Percentiles rank a stretch among this genome's conserved stretches.
Evolutionary conservation across 208 protist species (phyloP).

Genomic region (Trypanosoma avium): DNA sequence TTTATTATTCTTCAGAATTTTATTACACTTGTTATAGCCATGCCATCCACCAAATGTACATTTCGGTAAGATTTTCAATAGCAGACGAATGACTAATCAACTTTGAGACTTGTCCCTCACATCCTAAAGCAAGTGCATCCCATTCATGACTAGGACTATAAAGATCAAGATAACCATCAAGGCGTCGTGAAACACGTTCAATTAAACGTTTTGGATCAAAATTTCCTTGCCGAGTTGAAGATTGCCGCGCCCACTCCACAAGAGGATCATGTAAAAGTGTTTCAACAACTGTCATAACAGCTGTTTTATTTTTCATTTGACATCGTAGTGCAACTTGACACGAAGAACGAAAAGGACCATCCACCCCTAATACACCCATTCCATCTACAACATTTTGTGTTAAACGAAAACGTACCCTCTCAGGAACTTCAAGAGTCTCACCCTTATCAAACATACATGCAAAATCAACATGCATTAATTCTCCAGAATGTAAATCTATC

Average conservation of each 20-base stretch:
- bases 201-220: slow-evolving; percentile 59
- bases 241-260: slow-evolving; percentile 88
- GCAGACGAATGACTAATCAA: slow-evolving; percentile 92
- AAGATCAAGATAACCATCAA: slow-evolving; percentile 86
- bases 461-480: slow-evolving; percentile 95
- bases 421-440: slow-evolving; percentile 90
- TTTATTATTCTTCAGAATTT: neutral
- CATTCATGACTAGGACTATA: slow-evolving; percentile 50
- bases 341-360: slow-evolving; percentile 89
- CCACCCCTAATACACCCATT: slow-evolving; percentile 92
- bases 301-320: slow-evolving; percentile 90
- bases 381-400: slow-evolving; percentile 96
- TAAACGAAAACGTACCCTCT: slow-evolving; percentile 96
- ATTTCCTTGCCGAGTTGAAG: slow-evolving; percentile 8
- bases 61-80: slow-evolving; percentile 89
- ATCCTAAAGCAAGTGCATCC: slow-evolving; percentile 79
- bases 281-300: slow-evolving; percentile 95
- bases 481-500: slow-evolving; percentile 82
- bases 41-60: slow-evolving; percentile 98
- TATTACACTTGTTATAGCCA: slow-evolving; percentile 68
- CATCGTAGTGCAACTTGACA: slow-evolving; percentile 90
- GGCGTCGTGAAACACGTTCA: slow-evolving; percentile 65
- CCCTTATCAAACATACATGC: slow-evolving; percentile 97
- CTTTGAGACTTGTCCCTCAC: slow-evolving; percentile 92
- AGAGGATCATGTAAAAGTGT: slow-evolving; percentile 96